These are phyloP conservation scores for Crucihimalaya himalaica DNA, from an alignment of 345 rosid species.

Conservation along the genomic window DNA sequence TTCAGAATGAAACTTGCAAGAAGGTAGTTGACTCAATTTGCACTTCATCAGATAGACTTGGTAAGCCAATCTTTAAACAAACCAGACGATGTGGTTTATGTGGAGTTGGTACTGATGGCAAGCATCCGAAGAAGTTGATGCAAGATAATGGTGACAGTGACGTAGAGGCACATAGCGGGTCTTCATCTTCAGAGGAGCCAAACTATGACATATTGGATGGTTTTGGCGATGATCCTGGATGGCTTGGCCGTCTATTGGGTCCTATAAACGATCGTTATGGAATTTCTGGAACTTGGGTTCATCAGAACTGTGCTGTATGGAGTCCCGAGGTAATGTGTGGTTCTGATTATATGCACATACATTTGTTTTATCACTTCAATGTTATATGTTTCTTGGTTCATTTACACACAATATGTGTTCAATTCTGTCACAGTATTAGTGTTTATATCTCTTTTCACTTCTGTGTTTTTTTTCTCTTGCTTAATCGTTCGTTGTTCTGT, in stretches of 20 bases:
- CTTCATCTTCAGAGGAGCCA: constrained; percentile 84
- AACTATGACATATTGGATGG: constrained; percentile 94
- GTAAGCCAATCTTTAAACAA: constrained; percentile 60
- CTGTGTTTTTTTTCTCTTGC: constrained; percentile 2
- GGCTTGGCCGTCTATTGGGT: constrained; percentile 96
- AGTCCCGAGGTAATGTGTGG: constrained; percentile 84
- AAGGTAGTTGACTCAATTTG: constrained; percentile 39
- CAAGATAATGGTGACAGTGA: constrained; percentile 79
- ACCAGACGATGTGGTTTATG: constrained; percentile 94
- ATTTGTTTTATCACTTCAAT: constrained; percentile 13
- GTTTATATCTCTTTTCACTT: constrained; percentile 15
- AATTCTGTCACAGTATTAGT: not conserved
- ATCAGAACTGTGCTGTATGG: constrained; percentile 97
- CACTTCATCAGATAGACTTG: constrained; percentile 40
- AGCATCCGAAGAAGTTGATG: constrained; percentile 74
- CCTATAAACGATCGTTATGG: constrained; percentile 95
- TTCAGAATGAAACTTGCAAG: constrained; percentile 39
- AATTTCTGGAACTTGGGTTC: constrained; percentile 98
- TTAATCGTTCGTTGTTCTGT: not conserved
- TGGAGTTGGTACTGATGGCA: constrained; percentile 94
- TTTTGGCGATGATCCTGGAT: constrained; percentile 88
- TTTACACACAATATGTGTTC: constrained; percentile 10
- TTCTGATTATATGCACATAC: constrained; percentile 17
- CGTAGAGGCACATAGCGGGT: constrained; percentile 70
- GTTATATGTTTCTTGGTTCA: constrained; percentile 1